Evolutionary conservation across 306 rosid genomes (phyloP).

Genomic region (Cucurbita ficifolia): DNA sequence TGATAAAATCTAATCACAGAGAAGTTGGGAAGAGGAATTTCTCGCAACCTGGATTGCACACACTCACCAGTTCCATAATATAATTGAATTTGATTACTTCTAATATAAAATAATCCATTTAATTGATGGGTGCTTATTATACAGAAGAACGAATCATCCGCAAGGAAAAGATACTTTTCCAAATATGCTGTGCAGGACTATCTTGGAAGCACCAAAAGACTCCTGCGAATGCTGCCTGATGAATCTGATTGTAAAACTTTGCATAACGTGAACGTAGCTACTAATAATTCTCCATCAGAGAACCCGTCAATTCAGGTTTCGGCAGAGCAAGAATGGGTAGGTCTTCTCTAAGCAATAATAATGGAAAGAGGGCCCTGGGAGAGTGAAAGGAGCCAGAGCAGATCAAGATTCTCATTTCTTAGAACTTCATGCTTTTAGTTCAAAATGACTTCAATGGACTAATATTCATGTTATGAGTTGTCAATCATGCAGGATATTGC

Average conservation of each 20-base stretch:
- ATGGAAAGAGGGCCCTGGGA: slow-evolving; percentile 5
- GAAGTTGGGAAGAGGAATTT: neutral
- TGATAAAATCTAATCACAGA: neutral
- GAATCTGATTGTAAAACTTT: slow-evolving; percentile 13
- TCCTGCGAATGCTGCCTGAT: slow-evolving; percentile 24
- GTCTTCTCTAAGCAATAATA: neutral
- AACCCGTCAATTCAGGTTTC: slow-evolving; percentile 15
- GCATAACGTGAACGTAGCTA: slow-evolving; percentile 12
- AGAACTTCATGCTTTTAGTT: neutral
- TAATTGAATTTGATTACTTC: neutral
- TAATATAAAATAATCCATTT: neutral
- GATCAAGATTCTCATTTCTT: neutral
- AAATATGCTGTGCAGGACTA: slow-evolving; percentile 31
- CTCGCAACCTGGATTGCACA: neutral
- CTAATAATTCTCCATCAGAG: slow-evolving; percentile 11
- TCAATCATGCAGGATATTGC: neutral
- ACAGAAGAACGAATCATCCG: slow-evolving; percentile 18
- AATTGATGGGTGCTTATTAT: neutral
- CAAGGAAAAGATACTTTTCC: slow-evolving; percentile 32
- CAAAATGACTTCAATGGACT: neutral
- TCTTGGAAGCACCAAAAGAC: slow-evolving; percentile 29
- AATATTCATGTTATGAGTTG: neutral
- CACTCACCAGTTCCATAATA: neutral
- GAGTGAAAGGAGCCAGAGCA: neutral
- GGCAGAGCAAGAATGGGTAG: slow-evolving; percentile 12